Conservation (phyloP, 805 yeast species). For the Nakazawaea populi region DNA sequence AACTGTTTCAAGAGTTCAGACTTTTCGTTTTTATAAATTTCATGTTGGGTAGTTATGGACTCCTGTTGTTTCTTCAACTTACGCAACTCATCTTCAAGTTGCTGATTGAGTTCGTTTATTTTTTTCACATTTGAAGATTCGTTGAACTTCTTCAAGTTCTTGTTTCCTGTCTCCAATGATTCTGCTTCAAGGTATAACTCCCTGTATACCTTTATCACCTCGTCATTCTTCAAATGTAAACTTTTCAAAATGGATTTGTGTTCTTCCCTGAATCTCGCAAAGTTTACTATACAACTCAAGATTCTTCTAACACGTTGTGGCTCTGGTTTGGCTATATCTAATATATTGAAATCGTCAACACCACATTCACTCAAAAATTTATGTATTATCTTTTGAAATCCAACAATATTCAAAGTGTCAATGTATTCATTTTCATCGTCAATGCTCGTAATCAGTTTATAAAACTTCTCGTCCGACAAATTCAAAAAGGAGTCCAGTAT, state of each 20-base stretch:
- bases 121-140: conserved; percentile 29
- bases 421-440: conserved; percentile 15
- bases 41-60: conserved; percentile 52
- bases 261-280: conserved; percentile 78
- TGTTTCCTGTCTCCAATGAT: conserved; percentile 27
- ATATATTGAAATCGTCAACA: conserved; percentile 65
- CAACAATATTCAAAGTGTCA: conserved; percentile 43
- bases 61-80: conserved; percentile 60
- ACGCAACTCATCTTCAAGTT: conserved; percentile 57
- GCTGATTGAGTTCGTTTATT: conserved; percentile 42
- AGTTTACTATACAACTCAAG: conserved; percentile 79
- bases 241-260: conserved; percentile 65
- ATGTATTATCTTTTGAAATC: conserved; percentile 53
- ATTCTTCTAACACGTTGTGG: conserved; percentile 55
- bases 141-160: conserved; percentile 25
- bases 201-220: conserved; percentile 38
- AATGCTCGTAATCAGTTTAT: conserved; percentile 19
- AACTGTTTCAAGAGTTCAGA: conserved; percentile 48
- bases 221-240: conserved; percentile 48
- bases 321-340: conserved; percentile 79
- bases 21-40: conserved; percentile 59
- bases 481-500: conserved; percentile 27
- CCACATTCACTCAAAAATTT: conserved; percentile 69
- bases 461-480: conserved; percentile 23
- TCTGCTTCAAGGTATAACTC: conserved; percentile 35